phyloP scores from a whole-genome alignment of 75 land plant genomes.

The Selaginella tamariscina region DNA sequence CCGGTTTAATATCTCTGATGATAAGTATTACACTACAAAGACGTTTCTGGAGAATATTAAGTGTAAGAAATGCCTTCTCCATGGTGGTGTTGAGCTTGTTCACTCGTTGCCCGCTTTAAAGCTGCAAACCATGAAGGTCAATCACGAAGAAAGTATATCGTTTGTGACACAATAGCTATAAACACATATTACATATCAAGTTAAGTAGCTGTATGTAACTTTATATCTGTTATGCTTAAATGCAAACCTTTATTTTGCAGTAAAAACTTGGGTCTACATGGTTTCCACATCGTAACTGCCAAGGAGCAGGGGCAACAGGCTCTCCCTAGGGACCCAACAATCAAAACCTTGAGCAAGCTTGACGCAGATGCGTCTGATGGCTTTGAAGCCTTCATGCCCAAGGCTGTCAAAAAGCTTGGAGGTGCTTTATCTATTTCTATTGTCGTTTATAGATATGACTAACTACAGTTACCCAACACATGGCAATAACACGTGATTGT shows the following conservation, averaged over 20 bases:
- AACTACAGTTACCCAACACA: no score
- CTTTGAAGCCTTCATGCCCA: conserved; percentile 49
- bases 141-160: conserved; percentile 60
- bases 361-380: conserved; percentile 72
- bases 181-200: not conserved
- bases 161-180: no score
- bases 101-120: conserved; percentile 90
- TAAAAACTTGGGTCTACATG: conserved; percentile 85
- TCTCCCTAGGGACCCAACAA: conserved; percentile 57
- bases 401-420: conserved; percentile 89
- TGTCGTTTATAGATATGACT: not conserved
- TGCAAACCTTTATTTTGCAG: no score
- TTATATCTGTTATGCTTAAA: not conserved
- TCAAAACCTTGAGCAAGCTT: conserved; percentile 74
- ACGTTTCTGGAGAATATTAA: conserved; percentile 58
- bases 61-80: conserved; percentile 63
- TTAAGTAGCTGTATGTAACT: not conserved
- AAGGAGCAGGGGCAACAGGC: conserved; percentile 66
- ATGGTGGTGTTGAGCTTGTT: conserved; percentile 60
- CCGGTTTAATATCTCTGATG: conserved; percentile 83
- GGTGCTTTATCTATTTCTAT: conserved; percentile 16
- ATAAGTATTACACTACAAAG: conserved; percentile 71
- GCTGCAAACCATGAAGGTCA: conserved; percentile 87
- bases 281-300: conserved; percentile 87
- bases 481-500: no score